These are phyloP conservation scores for Komagataella ulmi DNA, from an alignment of 805 yeast species.

Conservation along the genomic window DNA sequence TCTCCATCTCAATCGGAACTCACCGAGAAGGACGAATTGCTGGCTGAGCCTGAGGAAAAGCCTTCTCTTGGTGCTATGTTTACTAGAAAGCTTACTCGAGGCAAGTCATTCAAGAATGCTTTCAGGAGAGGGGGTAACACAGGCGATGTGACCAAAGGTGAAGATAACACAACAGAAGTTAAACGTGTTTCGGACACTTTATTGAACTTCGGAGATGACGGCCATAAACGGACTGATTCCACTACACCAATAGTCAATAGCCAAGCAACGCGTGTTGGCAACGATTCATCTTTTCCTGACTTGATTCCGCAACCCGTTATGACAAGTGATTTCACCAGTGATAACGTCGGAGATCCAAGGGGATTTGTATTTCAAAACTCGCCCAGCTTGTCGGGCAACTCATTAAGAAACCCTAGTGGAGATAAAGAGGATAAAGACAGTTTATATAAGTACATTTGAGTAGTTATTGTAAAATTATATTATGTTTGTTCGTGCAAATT, in stretches of 20 bases:
- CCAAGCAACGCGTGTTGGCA: neutral
- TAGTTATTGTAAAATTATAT: neutral
- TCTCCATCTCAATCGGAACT: constrained; percentile 9
- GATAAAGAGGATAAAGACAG: neutral
- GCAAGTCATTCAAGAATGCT: constrained; percentile 18
- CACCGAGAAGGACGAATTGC: constrained; percentile 12
- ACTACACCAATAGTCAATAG: constrained; percentile 5
- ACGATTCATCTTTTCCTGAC: neutral
- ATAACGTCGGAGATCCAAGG: neutral
- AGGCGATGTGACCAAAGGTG: neutral
- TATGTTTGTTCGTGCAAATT: neutral
- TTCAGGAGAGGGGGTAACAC: neutral
- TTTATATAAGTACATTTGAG: neutral
- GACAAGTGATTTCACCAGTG: neutral
- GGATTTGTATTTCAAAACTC: constrained; percentile 1
- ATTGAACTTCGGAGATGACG: neutral
- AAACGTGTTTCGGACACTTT: constrained; percentile 4
- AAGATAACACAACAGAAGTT: constrained; percentile 5
- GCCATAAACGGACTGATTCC: constrained; percentile 7
- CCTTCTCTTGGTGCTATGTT: constrained; percentile 28
- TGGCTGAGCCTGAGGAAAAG: constrained; percentile 19
- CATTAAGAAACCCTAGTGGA: neutral
- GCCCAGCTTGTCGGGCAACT: constrained; percentile 1
- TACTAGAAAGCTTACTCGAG: constrained; percentile 27
- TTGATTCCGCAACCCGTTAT: neutral